Evolutionary conservation across 441 rosid species (phyloP).

Genomic region (Brassica balearica): DNA sequence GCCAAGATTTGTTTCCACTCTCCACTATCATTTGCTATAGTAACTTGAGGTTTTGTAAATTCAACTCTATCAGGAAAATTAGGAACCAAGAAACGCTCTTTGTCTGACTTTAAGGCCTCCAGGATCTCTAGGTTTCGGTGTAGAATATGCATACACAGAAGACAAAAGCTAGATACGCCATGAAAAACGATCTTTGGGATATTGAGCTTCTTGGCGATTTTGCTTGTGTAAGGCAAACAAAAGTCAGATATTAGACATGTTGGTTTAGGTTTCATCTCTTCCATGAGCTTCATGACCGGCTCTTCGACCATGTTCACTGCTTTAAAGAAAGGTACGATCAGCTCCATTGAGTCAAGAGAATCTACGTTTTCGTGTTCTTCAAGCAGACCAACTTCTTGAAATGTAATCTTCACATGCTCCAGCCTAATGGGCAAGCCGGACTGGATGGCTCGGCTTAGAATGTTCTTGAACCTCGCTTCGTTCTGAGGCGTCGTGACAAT

Average conservation of each 20-base stretch:
- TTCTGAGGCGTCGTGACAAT: conserved; percentile 44
- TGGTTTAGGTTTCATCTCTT: conserved; percentile 44
- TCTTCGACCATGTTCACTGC: conserved; percentile 41
- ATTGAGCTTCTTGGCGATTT: conserved; percentile 42
- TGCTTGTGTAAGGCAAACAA: conserved; percentile 43
- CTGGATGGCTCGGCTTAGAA: conserved; percentile 24
- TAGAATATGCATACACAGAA: conserved; percentile 38
- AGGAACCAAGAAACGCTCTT: conserved; percentile 42
- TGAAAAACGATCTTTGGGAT: conserved; percentile 52
- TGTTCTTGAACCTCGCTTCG: conserved; percentile 32
- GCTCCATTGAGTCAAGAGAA: conserved; percentile 11
- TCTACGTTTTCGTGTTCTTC: conserved; percentile 44
- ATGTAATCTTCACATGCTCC: conserved; percentile 37
- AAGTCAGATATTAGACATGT: conserved; percentile 51
- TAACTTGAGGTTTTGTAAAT: conserved; percentile 34
- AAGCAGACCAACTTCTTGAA: conserved; percentile 36
- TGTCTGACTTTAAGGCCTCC: conserved; percentile 17
- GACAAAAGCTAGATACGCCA: conserved; percentile 47
- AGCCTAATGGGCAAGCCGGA: conserved; percentile 37
- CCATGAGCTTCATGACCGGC: conserved; percentile 43
- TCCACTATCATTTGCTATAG: conserved; percentile 12
- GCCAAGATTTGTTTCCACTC: background rate
- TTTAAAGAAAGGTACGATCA: conserved; percentile 26
- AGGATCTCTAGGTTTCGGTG: background rate
- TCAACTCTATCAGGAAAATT: conserved; percentile 44